A percentile compares a stretch with the other conserved stretches of the same genome.
These are phyloP conservation scores for Coprinopsis sp. DNA, from an alignment of 768 basidiomycete genomes.

Conservation along the genomic window DNA sequence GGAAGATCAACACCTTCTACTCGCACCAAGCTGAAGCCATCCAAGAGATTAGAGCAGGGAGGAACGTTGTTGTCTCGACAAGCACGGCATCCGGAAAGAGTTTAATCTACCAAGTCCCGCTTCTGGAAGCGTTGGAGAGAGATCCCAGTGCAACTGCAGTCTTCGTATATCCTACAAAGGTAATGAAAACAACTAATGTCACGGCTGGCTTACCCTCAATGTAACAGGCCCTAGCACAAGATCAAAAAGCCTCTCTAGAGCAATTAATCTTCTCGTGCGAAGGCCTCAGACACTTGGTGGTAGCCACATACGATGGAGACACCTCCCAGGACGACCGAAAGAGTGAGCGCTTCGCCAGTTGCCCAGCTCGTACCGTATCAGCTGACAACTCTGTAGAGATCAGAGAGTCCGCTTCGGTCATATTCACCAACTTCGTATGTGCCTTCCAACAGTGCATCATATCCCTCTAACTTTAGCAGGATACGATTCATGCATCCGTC, in stretches of 20 bases:
- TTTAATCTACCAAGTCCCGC: slow-evolving; percentile 80
- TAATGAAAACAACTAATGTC: too few species aligned
- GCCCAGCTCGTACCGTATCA: neutral
- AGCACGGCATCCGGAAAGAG: slow-evolving; percentile 90
- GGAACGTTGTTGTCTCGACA: slow-evolving; percentile 83
- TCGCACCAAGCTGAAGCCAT: slow-evolving; percentile 71
- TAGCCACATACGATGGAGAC: slow-evolving; percentile 86
- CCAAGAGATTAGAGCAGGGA: slow-evolving; percentile 48
- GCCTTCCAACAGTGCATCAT: neutral
- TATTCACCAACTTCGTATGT: slow-evolving; percentile 87
- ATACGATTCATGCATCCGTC: slow-evolving; percentile 82
- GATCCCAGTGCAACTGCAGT: slow-evolving; percentile 63
- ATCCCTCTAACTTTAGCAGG: slow-evolving; percentile 35
- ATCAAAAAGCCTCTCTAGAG: slow-evolving; percentile 70
- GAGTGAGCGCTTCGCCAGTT: slow-evolving; percentile 32
- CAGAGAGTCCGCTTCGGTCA: slow-evolving; percentile 68
- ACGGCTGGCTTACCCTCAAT: neutral
- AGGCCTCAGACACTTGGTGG: slow-evolving; percentile 58
- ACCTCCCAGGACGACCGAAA: slow-evolving; percentile 66
- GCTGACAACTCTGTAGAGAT: slow-evolving; percentile 40
- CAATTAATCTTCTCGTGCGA: slow-evolving; percentile 58
- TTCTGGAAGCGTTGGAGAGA: slow-evolving; percentile 61
- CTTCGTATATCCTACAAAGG: slow-evolving; percentile 89
- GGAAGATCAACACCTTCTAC: slow-evolving; percentile 64
- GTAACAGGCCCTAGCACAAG: slow-evolving; percentile 78